Evolutionary conservation across 2,329 filamentous ascomycete species (phyloP), one percentile per base, ranked within the genome.

Genomic region (Simplicillium aogashimaense): DNA sequence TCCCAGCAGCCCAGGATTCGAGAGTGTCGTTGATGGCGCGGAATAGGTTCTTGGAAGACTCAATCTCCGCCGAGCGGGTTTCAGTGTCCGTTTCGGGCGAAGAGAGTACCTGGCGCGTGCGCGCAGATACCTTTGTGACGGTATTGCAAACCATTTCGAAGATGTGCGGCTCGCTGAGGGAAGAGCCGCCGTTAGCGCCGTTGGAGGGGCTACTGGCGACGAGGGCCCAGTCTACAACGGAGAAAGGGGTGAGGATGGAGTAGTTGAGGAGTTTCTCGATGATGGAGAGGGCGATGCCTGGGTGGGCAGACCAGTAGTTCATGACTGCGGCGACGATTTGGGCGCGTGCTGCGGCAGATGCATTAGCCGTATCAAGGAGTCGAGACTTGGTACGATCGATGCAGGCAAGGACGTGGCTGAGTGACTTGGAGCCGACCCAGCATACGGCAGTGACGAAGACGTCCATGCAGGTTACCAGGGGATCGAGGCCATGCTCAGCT

Each of bases 221-320:
- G 11, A 98, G 71, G 1, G 86, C 86, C 92, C 92, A 98, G 54
- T 94, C 81, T 36, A 95, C 75, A 20, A 98, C 88, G 13, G 81
- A 82, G 42, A 80, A 69, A 0, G 92, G 92, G 8, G 83, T 88
- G 29, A 98, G 72, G 51, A 98, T 95, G 12, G 86, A 89, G 66
- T 95, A 98, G 65, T 97, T 98, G 51, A 98, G 81, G 5, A 98
- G 75, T 63, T 97, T 97, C 68, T 97, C 90, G 43, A 97, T 76
- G 52, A 98, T 94, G 51, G 85, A 86, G 50, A 97, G 78, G 3
- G 88, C 92, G 34, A 94, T 82, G 44, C 92, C 92, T 0, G 90
- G 88, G 53, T 98, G 90, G 28, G 90, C 82, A 36, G 77, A 76
- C 92, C 92, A 98, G 67, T 95, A 98, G 32, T 81, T 73, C 68